Evolutionary conservation across 129 eudicot species (phyloP).

Genomic region (Flaveria sonorensis): DNA sequence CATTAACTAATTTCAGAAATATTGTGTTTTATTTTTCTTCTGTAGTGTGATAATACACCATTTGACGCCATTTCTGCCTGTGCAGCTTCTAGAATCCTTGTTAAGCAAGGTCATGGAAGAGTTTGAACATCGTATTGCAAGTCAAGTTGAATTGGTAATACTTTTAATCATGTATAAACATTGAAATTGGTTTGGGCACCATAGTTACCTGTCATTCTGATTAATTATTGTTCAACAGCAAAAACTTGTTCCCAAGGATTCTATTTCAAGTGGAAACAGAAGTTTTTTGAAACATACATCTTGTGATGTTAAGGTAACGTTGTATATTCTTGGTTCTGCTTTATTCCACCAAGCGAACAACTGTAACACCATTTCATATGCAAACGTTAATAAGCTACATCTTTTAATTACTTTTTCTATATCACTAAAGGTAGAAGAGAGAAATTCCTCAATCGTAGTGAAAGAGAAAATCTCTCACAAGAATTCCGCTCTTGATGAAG

Average conservation of each 20-base stretch:
- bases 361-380: background rate
- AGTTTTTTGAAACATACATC: constrained; percentile 36
- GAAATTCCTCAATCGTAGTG: constrained; percentile 24
- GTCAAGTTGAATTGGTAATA: constrained; percentile 68
- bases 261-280: constrained; percentile 33
- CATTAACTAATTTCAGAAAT: background rate
- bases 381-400: background rate
- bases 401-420: constrained; percentile 13
- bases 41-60: background rate
- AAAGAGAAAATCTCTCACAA: constrained; percentile 38
- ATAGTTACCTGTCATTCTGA: background rate
- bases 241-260: constrained; percentile 51
- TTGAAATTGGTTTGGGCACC: background rate
- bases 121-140: constrained; percentile 75
- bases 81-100: constrained; percentile 83
- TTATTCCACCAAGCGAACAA: background rate
- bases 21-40: background rate
- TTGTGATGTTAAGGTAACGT: constrained; percentile 47
- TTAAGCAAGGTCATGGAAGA: constrained; percentile 86
- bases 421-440: constrained; percentile 42
- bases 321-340: background rate
- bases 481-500: constrained; percentile 45
- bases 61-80: constrained; percentile 20
- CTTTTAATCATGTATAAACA: background rate
- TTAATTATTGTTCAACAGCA: constrained; percentile 36